A percentile compares a stretch with the other conserved stretches of the same genome.
Conservation (phyloP, 306 rosid genomes). For the Begonia masoniana region DNA sequence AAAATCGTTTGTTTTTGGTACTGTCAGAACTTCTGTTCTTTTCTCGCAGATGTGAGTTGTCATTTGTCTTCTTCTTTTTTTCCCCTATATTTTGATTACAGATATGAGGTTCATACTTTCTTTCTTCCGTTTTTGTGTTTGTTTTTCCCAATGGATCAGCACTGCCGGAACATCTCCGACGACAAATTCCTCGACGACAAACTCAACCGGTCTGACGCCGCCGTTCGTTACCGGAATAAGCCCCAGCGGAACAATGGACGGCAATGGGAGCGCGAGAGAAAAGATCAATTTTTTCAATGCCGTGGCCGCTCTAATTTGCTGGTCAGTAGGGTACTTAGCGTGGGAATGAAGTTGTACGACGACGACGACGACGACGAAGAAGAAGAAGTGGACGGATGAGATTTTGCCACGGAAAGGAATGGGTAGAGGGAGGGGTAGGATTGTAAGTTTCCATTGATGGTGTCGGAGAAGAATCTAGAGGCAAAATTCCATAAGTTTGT, state of each 20-base stretch:
- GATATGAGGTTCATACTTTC: not conserved
- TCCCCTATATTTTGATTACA: not conserved
- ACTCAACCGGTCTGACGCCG: not conserved
- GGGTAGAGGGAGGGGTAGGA: conserved; percentile 7
- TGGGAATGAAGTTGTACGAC: conserved; percentile 18
- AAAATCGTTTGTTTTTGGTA: not conserved
- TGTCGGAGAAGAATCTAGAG: too few species aligned
- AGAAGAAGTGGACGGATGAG: conserved; percentile 19
- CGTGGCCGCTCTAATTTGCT: conserved; percentile 11
- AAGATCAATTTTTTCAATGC: conserved; percentile 9
- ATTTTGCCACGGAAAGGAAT: conserved; percentile 15
- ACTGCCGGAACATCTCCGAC: conserved; percentile 34
- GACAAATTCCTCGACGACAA: conserved; percentile 15
- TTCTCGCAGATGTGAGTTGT: not conserved
- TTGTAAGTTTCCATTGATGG: too few species aligned
- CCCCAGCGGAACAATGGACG: conserved; percentile 27
- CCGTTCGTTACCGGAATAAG: conserved; percentile 52
- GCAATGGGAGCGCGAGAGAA: conserved; percentile 13
- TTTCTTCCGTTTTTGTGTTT: not conserved
- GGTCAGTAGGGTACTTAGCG: conserved; percentile 12
- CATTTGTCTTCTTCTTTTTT: not conserved
- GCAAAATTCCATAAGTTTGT: too few species aligned
- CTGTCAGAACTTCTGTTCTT: not conserved
- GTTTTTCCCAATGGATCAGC: conserved; percentile 24
- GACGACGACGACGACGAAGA: not conserved